Percentiles rank a stretch among this genome's conserved stretches.
Conservation (phyloP, 2,329 filamentous ascomycete genomes). For the Colletotrichum orbiculare region DNA sequence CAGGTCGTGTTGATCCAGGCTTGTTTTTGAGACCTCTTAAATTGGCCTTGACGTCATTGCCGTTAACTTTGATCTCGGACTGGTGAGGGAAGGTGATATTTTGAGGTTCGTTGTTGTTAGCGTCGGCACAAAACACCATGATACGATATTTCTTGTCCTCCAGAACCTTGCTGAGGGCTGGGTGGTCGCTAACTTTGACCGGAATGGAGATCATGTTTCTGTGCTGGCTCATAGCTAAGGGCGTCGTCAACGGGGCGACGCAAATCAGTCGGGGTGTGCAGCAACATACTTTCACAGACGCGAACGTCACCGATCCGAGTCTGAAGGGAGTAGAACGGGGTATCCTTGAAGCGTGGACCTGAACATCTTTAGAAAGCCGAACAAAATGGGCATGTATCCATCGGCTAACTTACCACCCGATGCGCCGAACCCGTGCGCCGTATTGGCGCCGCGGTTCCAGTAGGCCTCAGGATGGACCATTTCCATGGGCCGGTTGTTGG, state of each 20-base stretch:
- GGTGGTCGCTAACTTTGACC: constrained; percentile 61
- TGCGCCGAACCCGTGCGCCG: constrained; percentile 17
- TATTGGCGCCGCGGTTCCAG: constrained; percentile 14
- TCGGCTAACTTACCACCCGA: constrained; percentile 9
- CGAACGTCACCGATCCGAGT: constrained; percentile 72
- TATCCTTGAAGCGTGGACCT: constrained; percentile 67
- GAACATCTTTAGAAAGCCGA: background rate
- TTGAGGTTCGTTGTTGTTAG: constrained; percentile 67
- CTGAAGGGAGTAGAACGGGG: constrained; percentile 84
- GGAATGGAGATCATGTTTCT: constrained; percentile 59
- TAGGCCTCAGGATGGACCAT: too few relatives aligned
- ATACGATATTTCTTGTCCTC: constrained; percentile 73
- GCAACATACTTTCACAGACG: constrained; percentile 76
- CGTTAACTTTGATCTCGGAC: constrained; percentile 91
- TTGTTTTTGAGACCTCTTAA: constrained; percentile 95
- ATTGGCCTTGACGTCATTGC: constrained; percentile 90
- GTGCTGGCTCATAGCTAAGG: constrained; percentile 65
- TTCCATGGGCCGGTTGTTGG: too few relatives aligned
- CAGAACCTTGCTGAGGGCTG: constrained; percentile 65
- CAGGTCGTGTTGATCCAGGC: constrained; percentile 91
- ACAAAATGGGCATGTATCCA: background rate
- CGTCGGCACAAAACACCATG: constrained; percentile 85
- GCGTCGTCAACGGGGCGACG: constrained; percentile 36
- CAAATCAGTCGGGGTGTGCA: background rate
- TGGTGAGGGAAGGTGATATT: constrained; percentile 93